These are phyloP conservation scores for Santalum album DNA, from an alignment of 164 flowering plant genomes.

Conservation along the genomic window DNA sequence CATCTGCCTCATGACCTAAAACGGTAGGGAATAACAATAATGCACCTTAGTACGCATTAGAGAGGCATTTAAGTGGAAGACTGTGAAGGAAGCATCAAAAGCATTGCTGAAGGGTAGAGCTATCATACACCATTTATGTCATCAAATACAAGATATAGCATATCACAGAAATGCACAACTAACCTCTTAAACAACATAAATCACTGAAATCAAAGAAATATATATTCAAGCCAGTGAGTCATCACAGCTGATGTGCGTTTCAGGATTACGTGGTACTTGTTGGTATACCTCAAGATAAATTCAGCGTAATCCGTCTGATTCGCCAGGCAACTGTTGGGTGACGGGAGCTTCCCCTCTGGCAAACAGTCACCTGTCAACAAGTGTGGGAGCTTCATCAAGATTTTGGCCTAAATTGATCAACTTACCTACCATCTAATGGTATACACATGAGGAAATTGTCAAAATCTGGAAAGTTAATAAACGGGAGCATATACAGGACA, in stretches of 20 bases:
- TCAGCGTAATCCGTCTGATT: conserved; percentile 67
- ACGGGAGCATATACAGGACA: too few species aligned
- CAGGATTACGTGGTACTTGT: background rate
- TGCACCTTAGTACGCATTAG: background rate
- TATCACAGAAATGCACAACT: too few species aligned
- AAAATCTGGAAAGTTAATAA: background rate
- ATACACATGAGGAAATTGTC: too few species aligned
- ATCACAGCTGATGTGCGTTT: background rate
- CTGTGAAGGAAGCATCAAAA: background rate
- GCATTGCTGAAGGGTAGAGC: background rate
- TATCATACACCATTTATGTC: conserved; percentile 58
- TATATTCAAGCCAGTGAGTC: background rate
- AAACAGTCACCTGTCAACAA: conserved; percentile 66
- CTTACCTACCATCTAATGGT: too few species aligned
- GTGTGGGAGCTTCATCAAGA: background rate
- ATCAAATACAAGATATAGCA: conserved; percentile 86
- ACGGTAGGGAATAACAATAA: too few species aligned
- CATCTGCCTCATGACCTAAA: conserved; percentile 87
- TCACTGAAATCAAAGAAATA: background rate
- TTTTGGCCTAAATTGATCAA: too few species aligned
- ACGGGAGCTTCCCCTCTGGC: conserved; percentile 95
- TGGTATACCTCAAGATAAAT: conserved; percentile 68
- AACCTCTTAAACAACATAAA: too few species aligned
- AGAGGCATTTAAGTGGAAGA: too few species aligned
- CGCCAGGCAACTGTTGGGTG: conserved; percentile 83